Percentiles rank a stretch among this genome's conserved stretches.
Evolutionary conservation across 148 eudicot species (phyloP).

Genomic region (Persicaria tinctoria): DNA sequence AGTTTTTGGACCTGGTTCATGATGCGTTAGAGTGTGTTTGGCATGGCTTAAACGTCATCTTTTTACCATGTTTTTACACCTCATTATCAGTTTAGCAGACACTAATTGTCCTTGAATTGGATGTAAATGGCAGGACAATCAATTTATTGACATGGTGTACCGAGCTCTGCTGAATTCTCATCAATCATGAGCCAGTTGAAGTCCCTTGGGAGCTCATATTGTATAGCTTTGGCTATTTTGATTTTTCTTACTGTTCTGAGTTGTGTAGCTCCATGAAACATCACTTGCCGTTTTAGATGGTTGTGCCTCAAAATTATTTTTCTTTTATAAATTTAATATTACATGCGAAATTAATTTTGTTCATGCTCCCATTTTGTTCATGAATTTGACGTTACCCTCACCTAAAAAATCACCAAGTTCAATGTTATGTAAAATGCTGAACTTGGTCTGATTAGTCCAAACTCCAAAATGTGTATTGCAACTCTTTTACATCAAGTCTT

Average conservation of each 20-base stretch:
- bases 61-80: not conserved
- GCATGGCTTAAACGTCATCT: not conserved
- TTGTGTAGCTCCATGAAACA: slow-evolving; percentile 1
- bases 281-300: not conserved
- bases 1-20: not conserved
- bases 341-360: not conserved
- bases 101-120: not conserved
- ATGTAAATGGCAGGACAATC: slow-evolving; percentile 36
- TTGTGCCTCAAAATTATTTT: not conserved
- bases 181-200: slow-evolving; percentile 24
- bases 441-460: too few relatives aligned
- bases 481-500: too few relatives aligned
- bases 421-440: too few relatives aligned
- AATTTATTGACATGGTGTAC: slow-evolving; percentile 52
- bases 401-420: too few relatives aligned
- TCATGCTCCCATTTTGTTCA: not conserved
- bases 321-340: not conserved
- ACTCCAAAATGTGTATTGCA: too few relatives aligned
- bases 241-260: not conserved
- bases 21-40: not conserved
- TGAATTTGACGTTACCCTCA: too few relatives aligned
- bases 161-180: slow-evolving; percentile 46
- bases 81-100: not conserved
- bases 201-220: not conserved
- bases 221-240: slow-evolving; percentile 9